A percentile compares a stretch with the other conserved stretches of the same genome.
These are phyloP conservation scores for Clarireedia paspali DNA, from an alignment of 2,329 filamentous ascomycete genomes.

Conservation along the genomic window DNA sequence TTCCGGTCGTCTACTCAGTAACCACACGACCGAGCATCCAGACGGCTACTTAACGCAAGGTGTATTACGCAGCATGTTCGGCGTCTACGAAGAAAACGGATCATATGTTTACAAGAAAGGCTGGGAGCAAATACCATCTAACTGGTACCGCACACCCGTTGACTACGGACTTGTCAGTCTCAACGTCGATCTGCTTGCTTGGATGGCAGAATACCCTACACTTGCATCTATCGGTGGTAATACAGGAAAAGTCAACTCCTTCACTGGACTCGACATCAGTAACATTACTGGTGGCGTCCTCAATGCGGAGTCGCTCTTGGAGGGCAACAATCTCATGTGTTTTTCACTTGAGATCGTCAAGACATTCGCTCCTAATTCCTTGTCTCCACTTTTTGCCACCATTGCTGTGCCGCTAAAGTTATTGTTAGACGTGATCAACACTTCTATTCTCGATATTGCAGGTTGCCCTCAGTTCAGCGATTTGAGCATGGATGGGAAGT, in stretches of 20 bases:
- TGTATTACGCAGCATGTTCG: constrained; percentile 20
- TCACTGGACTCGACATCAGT: constrained; percentile 37
- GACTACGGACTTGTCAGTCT: constrained; percentile 34
- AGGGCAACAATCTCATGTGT: constrained; percentile 42
- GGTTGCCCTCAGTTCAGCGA: neutral
- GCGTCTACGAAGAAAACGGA: constrained; percentile 9
- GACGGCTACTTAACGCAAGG: constrained; percentile 30
- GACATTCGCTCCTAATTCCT: constrained; percentile 23
- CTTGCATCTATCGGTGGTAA: constrained; percentile 42
- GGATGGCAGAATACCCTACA: constrained; percentile 34
- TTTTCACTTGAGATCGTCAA: constrained; percentile 34
- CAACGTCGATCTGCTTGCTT: constrained; percentile 34
- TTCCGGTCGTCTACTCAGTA: neutral
- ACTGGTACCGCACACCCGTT: constrained; percentile 23
- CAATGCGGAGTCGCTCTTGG: constrained; percentile 33
- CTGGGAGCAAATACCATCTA: constrained; percentile 20
- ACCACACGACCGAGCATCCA: neutral
- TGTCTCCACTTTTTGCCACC: neutral
- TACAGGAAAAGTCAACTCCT: constrained; percentile 41
- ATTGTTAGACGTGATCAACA: neutral
- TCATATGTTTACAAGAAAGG: neutral
- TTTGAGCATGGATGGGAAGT: neutral
- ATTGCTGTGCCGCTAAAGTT: neutral
- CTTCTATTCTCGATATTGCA: neutral
- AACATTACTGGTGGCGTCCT: constrained; percentile 39